Conservation (phyloP, 768 basidiomycete species). For the Gloeostereum incarnatum region DNA sequence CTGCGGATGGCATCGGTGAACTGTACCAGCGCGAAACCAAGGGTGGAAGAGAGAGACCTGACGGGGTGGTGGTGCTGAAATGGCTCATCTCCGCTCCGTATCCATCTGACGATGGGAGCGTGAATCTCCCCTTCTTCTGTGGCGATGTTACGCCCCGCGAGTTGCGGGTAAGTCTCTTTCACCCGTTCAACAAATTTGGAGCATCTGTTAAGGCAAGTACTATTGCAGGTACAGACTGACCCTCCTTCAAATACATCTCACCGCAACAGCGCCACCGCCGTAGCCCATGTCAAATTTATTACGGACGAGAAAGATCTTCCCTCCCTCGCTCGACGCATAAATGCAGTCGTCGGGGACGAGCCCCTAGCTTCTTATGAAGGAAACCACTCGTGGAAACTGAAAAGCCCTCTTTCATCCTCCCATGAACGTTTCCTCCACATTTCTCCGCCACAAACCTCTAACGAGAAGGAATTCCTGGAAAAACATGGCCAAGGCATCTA, state of each 20-base stretch:
- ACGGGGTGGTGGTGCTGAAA: slow-evolving; percentile 44
- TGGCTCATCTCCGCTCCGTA: slow-evolving; percentile 47
- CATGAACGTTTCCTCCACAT: no score
- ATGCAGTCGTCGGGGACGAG: slow-evolving; percentile 34
- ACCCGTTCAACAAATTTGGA: background rate
- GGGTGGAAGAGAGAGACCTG: slow-evolving; percentile 48
- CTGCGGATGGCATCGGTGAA: slow-evolving; percentile 23
- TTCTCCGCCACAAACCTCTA: no score
- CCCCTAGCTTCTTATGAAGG: slow-evolving; percentile 18
- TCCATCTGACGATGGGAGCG: slow-evolving; percentile 15
- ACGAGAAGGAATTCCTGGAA: slow-evolving; percentile 22
- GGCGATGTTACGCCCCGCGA: slow-evolving; percentile 58
- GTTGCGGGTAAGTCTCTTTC: slow-evolving; percentile 37
- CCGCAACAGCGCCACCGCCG: slow-evolving; percentile 35
- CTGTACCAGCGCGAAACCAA: slow-evolving; percentile 33
- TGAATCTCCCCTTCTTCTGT: slow-evolving; percentile 65
- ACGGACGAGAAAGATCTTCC: slow-evolving; percentile 19
- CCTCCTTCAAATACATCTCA: slow-evolving; percentile 40
- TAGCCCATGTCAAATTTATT: slow-evolving; percentile 41
- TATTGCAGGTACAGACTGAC: slow-evolving; percentile 36
- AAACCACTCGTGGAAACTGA: slow-evolving; percentile 32
- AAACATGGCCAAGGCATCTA: slow-evolving; percentile 28
- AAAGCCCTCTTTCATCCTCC: no score
- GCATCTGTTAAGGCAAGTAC: background rate
- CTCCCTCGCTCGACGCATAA: slow-evolving; percentile 26